Base-by-base conservation (phyloP, 2,329 filamentous ascomycete genomes). In the Coniochaeta hoffmannii region DNA sequence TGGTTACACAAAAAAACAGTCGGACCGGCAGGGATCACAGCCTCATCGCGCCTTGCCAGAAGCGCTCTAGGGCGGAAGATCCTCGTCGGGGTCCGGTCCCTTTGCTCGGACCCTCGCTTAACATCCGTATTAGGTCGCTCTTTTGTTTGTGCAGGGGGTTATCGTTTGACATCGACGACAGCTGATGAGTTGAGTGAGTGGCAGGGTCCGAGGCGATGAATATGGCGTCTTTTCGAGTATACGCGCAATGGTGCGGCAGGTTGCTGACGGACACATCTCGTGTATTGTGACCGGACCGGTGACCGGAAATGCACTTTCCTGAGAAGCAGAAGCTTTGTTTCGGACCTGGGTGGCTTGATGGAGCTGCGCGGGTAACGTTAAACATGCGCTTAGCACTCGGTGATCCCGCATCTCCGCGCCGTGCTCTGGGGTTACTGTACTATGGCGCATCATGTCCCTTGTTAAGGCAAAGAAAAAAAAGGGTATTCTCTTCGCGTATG, bases 1-100 rank as follows among this genome's bases (percentile, higher is more conserved):
- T 34, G 49, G 49, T 51, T 51, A 51, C 49, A 51, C 49, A 51
- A 51, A 10, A n/a, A 51, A 32, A 2, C 30, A 34, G 28, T 51
- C 49, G 28, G 49, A 51, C 41, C 41, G 41, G 41, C 41, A 46
- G 22, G 31, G 49, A 34, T 31, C 31, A 34, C 28, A 51, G 26
- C 28, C 49, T 31, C 41, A 34, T n/a, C n/a, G n/a, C 17, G n/a
- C 26, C 14, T 31, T 51, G 32, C 49, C 49, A 51, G 49, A 51
- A 51, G 49, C 49, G 49, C 11, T 31, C 49, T 51, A 51, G 49
- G 17, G 31, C 49, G 26, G 36, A 24, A 31, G 28, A 51, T 51
- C 49, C 12, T 32, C 15, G 36, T n/a, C 49, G 15, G 41, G 41
- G 41, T 26, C 41, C 30, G n/a, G 36, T 14, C 36, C 7, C 17